Evolutionary conservation across 169 alveolate genomes (phyloP), one percentile per base, ranked within the genome.

Genomic region (Plasmodium cynomolgi): DNA sequence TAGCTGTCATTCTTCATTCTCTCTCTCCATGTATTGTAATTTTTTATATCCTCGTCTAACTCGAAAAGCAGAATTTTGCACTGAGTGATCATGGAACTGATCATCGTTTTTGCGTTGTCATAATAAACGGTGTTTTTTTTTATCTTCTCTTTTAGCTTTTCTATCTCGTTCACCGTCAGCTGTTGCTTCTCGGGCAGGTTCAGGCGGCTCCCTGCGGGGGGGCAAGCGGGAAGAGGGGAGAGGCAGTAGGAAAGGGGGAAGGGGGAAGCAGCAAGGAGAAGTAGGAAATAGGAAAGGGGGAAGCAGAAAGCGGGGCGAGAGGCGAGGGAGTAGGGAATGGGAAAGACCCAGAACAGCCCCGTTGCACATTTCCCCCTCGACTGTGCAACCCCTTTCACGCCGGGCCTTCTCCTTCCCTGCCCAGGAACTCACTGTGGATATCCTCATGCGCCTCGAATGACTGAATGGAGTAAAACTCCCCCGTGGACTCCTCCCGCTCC

Each of bases 51-150:
- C 31, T 80, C 94, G 15, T 90, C 90, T 20, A 90, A 29, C 23
- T 90, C 94, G 50, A 80, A 90, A 31, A 90, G 74, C 20, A 90
- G 82, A 56, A 90, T 90, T 80, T 90, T 90, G 41, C 94, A 56
- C 50, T 90, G 94, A 62, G 91, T 58, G 20, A 90, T 62, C 31
- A 90, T 39, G 1, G 94, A 90, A 29, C 9, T 26, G 68, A 90
- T 41, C 33, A 90, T 20, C 26, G 83, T 90, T 58, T 90, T 79
- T 5, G 94, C 72, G 54, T 68, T 90, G 37, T 90, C 94, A 13
- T 37, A 90, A 62, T 90, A 23, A 7, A 90, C 1, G 31, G 91
- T 90, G n/a, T 41, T 26, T 81, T 90, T 81, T 80, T 90, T 90
- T 80, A 90, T 90, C 34, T 90, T 81, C 33, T 33, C 83, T 33